Percentiles rank a stretch among this genome's conserved stretches.
phyloP scores from a whole-genome alignment of 371 early-diverging fungal species.

The Mortierella sp. region DNA sequence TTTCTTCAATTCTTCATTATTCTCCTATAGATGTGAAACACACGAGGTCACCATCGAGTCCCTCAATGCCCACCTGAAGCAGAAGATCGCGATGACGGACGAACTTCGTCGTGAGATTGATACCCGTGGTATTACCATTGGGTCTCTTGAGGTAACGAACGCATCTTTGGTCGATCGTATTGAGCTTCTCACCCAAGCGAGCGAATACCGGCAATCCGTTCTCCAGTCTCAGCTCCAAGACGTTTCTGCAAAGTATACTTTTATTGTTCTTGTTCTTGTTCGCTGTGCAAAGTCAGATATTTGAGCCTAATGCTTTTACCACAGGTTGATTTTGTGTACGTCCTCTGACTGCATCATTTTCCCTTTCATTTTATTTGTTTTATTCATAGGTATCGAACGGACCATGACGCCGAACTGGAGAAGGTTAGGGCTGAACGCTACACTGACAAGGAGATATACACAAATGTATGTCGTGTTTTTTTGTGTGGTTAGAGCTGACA shows the following conservation, averaged over 20 bases:
- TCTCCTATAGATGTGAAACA: not conserved
- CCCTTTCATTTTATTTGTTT: not conserved
- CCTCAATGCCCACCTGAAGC: not conserved
- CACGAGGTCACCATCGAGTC: not conserved
- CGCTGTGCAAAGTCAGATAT: too few relatives aligned
- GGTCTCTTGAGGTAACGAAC: not conserved
- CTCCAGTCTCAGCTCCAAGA: not conserved
- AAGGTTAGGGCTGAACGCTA: not conserved
- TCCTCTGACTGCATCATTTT: not conserved
- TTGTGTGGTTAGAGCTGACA: not conserved
- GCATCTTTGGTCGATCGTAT: not conserved
- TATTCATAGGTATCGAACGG: not conserved
- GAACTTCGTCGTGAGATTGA: not conserved
- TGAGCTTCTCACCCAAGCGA: not conserved
- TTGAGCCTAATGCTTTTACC: too few relatives aligned
- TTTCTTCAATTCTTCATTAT: too few relatives aligned
- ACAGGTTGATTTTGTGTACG: too few relatives aligned
- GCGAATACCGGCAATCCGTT: not conserved
- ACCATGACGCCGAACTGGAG: not conserved
- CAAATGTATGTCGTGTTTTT: not conserved
- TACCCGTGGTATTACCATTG: not conserved
- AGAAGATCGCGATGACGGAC: not conserved
- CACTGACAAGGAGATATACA: not conserved
- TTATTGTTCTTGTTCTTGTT: not conserved
- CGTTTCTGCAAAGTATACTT: not conserved